Base-by-base conservation (phyloP, 352 stramenopile genomes). In the Albugo laibachii region DNA sequence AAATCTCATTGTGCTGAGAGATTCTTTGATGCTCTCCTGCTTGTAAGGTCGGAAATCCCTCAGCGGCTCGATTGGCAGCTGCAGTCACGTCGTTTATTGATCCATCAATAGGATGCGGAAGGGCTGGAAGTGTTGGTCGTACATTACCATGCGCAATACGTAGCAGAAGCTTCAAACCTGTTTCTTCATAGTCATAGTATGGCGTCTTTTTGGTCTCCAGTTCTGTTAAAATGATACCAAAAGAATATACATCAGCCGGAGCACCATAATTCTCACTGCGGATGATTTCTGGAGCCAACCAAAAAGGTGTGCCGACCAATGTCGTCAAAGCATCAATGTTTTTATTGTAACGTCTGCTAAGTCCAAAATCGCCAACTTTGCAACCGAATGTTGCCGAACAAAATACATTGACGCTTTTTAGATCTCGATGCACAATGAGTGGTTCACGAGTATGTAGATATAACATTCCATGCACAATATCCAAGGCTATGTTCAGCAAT, bases 361-460 rank as follows among this genome's bases (percentile, higher is more conserved):
- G 65, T 0, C 79, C 79, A 63, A 92, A 92, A 52, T 92, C 79
- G 27, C 72, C 74, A 14, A 92, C 79, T 58, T 92, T 92, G 52
- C 79, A 92, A 41, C 79, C 79, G 48, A 78, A 92, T 13, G 79
- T 92, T 19, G 71, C 74, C 14, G 79, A 92, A 49, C 79, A 92
- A 11, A 92, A 62, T 36, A 92, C 75, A 48, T 92, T 92, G 45
- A 92, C 79, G 46, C 74, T 88, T 61, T 92, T 92, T 31, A 92
- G 54, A 53, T 92, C 79, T 16, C 79, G 76, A 40, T 92, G 79
- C 16, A 92, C 75, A 36, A 92, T 73, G 11, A 77, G 74, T 11
- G 63, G 65, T 47, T 92, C 75, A 44, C 86, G 76, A 6, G 79
- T 85, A 55, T 92, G 79, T 24, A 92, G 46, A 48, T 92, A 92